phyloP scores from a whole-genome alignment of 1,139 yeast genomes.

The Saccharomyces uvarum region DNA sequence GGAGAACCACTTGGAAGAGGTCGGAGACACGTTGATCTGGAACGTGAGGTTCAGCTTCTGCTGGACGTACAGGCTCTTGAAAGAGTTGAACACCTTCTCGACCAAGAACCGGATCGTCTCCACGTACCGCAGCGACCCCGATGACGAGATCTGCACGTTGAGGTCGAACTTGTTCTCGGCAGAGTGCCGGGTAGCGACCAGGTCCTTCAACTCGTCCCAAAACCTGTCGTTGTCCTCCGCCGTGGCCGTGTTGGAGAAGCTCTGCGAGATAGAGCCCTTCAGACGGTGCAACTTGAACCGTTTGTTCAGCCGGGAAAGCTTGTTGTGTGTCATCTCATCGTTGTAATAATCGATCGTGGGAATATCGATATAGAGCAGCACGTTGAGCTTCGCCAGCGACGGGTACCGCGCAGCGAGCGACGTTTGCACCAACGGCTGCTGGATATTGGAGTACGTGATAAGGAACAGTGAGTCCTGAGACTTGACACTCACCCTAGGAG shows the following conservation, averaged over 20 bases:
- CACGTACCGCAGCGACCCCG: conserved; percentile 31
- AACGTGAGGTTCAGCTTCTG: conserved; percentile 16
- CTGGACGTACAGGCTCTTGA: conserved; percentile 7
- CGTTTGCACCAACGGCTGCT: neutral
- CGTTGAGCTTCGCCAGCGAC: conserved; percentile 14
- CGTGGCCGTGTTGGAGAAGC: conserved; percentile 15
- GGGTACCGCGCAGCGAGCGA: neutral
- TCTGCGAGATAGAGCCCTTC: conserved; percentile 21
- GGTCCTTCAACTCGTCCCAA: conserved; percentile 12
- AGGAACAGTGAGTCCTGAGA: conserved; percentile 26
- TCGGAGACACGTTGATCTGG: conserved; percentile 24
- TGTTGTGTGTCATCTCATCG: conserved; percentile 26
- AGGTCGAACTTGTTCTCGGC: neutral
- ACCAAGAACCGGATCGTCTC: conserved; percentile 29
- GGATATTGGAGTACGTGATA: conserved; percentile 24
- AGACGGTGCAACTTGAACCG: conserved; percentile 27
- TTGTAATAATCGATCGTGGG: conserved; percentile 32
- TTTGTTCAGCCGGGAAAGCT: conserved; percentile 25
- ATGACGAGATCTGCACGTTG: conserved; percentile 17
- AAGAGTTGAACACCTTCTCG: conserved; percentile 19
- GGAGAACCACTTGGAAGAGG: conserved; percentile 31
- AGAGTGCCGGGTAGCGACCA: conserved; percentile 2
- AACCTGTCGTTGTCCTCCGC: conserved; percentile 16
- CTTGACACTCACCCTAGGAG: conserved; percentile 27
- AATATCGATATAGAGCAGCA: conserved; percentile 29